phyloP scores from a whole-genome alignment of 176 grass and related monocot species.

The Oryza longistaminata region DNA sequence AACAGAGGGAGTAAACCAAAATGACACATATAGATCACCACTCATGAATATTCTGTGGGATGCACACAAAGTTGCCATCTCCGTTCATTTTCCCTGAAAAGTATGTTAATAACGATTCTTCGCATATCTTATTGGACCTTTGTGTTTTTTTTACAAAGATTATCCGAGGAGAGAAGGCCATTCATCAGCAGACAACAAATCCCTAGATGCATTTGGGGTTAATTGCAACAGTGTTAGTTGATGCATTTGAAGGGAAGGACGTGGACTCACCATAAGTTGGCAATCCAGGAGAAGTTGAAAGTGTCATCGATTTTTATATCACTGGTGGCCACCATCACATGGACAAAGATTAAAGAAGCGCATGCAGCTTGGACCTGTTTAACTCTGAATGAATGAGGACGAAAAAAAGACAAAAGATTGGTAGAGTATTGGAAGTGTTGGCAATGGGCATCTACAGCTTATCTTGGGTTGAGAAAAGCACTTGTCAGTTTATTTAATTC shows the following conservation, averaged over 20 bases:
- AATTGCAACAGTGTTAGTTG: not conserved
- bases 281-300: not conserved
- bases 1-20: not conserved
- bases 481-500: constrained; percentile 29
- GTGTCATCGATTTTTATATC: constrained; percentile 12
- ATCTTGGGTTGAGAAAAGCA: constrained; percentile 25
- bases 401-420: constrained; percentile 5
- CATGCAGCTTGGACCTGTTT: constrained; percentile 25
- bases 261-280: constrained; percentile 17
- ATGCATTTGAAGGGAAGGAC: constrained; percentile 1
- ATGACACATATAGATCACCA: not conserved
- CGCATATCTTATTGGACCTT: not conserved
- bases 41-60: not conserved
- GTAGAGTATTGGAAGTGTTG: constrained; percentile 14
- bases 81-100: not conserved
- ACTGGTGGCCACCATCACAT: not conserved
- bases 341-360: not conserved
- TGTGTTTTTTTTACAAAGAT: constrained; percentile 39
- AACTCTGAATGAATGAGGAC: constrained; percentile 5
- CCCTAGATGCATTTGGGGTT: constrained; percentile 22
- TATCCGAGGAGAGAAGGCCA: constrained; percentile 51
- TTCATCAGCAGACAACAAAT: constrained; percentile 43
- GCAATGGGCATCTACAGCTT: not conserved
- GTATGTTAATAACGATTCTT: not conserved
- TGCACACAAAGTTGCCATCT: not conserved